These are phyloP conservation scores for Rhynchospora breviuscula DNA, from an alignment of 176 grass and related monocot species.

Conservation along the genomic window DNA sequence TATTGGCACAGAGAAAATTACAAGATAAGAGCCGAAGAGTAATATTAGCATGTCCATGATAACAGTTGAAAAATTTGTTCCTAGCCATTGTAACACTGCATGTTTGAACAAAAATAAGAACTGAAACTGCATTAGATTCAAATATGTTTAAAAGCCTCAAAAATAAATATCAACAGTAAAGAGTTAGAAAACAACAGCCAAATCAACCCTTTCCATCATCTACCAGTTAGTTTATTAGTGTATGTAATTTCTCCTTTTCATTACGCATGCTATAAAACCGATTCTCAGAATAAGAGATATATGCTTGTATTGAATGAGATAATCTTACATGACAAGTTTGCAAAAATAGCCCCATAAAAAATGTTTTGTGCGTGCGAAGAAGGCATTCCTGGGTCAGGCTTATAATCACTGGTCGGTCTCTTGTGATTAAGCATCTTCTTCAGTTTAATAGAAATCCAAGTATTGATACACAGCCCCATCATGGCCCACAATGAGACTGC, in stretches of 20 bases:
- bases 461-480: slow-evolving; percentile 19
- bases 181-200: background rate
- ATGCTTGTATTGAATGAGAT: too few relatives aligned
- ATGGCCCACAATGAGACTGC: background rate
- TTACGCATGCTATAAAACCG: too few relatives aligned
- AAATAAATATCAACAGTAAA: background rate
- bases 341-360: background rate
- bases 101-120: background rate
- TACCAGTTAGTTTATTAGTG: too few relatives aligned
- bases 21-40: slow-evolving; percentile 10
- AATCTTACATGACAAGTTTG: slow-evolving; percentile 10
- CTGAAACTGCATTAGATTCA: background rate
- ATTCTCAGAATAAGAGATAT: too few relatives aligned
- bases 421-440: slow-evolving; percentile 14
- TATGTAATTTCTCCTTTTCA: too few relatives aligned
- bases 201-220: background rate
- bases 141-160: background rate
- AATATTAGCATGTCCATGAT: background rate
- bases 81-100: slow-evolving; percentile 13
- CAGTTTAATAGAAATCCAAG: slow-evolving; percentile 17
- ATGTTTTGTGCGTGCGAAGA: slow-evolving; percentile 13
- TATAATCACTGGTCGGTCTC: background rate
- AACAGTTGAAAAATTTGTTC: background rate
- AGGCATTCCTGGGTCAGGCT: slow-evolving; percentile 7
- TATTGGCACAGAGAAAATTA: background rate